Conservation (phyloP, 139 green algal species). For the Closterium sp. region DNA sequence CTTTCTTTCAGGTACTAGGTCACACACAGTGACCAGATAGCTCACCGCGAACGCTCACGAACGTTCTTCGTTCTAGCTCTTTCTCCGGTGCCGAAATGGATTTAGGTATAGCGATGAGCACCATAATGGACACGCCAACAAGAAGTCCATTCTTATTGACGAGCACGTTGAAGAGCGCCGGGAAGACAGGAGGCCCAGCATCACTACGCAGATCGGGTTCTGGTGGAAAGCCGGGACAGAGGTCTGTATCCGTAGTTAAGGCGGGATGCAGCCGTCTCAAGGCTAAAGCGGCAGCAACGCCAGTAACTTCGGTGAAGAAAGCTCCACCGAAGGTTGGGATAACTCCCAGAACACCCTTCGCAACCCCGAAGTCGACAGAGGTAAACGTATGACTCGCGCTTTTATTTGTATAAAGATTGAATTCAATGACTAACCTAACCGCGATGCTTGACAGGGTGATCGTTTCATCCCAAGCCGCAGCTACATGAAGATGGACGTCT, state of each 20-base stretch:
- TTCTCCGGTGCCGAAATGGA: background rate
- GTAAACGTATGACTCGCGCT: too few species aligned
- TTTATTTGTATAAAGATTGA: too few species aligned
- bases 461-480: slow-evolving; percentile 88
- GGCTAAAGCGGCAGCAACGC: background rate
- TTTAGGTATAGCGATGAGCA: background rate
- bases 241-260: background rate
- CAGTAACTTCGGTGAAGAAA: background rate
- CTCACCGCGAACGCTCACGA: background rate
- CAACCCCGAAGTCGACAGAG: background rate
- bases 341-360: background rate
- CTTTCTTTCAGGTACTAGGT: too few species aligned
- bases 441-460: slow-evolving; percentile 59
- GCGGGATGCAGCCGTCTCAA: background rate
- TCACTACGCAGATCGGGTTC: background rate
- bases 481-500: slow-evolving; percentile 78
- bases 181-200: background rate
- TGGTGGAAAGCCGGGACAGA: background rate
- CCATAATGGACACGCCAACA: background rate
- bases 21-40: too few species aligned
- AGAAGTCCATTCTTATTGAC: background rate
- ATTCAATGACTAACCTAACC: too few species aligned
- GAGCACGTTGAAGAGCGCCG: background rate
- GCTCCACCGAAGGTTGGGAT: background rate
- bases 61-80: background rate